phyloP scores from a whole-genome alignment of 2,329 filamentous ascomycete species.

The Apiospora phragmitis region DNA sequence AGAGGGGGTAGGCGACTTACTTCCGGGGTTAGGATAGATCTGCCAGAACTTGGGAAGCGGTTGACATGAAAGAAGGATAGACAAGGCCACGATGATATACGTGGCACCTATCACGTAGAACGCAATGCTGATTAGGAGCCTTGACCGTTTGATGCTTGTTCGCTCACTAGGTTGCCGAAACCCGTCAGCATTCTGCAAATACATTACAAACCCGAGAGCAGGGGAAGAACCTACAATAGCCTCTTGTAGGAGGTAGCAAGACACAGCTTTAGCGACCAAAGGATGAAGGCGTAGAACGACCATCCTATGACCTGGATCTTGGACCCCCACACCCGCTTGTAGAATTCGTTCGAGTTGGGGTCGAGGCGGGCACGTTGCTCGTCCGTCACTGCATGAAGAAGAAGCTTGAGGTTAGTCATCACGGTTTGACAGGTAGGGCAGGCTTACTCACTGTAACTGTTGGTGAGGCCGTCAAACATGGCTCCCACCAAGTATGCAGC shows the following conservation, averaged over 20 bases:
- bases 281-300: conserved; percentile 32
- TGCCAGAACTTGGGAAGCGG: conserved; percentile 52
- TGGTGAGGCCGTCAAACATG: conserved; percentile 13
- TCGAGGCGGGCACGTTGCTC: conserved; percentile 19
- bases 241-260: conserved; percentile 29
- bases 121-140: conserved; percentile 39
- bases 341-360: conserved; percentile 17
- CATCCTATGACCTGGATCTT: conserved; percentile 32
- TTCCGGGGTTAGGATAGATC: conserved; percentile 46
- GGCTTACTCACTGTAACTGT: conserved; percentile 11
- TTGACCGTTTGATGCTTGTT: conserved; percentile 33
- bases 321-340: conserved; percentile 28
- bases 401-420: neutral
- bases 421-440: too few relatives aligned
- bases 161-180: conserved; percentile 28
- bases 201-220: neutral
- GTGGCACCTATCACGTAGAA: conserved; percentile 41
- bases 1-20: conserved; percentile 28
- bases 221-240: conserved; percentile 27
- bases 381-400: conserved; percentile 16
- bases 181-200: neutral
- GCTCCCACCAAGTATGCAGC: conserved; percentile 8
- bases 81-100: conserved; percentile 42
- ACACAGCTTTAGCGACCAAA: conserved; percentile 33
- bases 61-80: conserved; percentile 45